Percentiles rank a stretch among this genome's conserved stretches.
These are phyloP conservation scores for Talaromyces atroroseus DNA, from an alignment of 2,329 filamentous ascomycete species.

Conservation along the genomic window DNA sequence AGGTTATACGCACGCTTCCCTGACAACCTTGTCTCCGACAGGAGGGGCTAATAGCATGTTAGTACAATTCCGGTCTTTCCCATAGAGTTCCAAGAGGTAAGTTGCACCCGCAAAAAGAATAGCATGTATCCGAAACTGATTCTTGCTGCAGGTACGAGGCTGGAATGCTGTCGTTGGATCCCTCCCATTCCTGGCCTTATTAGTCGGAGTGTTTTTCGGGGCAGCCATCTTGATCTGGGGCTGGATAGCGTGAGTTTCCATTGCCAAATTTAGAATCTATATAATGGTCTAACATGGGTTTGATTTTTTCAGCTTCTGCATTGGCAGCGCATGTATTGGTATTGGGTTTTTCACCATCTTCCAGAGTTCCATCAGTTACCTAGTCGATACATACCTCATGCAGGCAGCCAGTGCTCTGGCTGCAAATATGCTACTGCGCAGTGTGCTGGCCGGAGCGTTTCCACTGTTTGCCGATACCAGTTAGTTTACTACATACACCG, in stretches of 20 bases:
- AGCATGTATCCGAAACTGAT: too few relatives aligned
- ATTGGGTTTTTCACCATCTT: slow-evolving; percentile 6
- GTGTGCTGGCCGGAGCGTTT: not conserved
- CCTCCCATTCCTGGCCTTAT: slow-evolving; percentile 38
- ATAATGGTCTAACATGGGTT: too few relatives aligned
- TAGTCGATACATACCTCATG: slow-evolving; percentile 1
- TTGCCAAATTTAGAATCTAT: too few relatives aligned
- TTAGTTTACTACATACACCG: not conserved
- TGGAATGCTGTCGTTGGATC: slow-evolving; percentile 33
- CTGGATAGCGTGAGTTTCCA: slow-evolving; percentile 5
- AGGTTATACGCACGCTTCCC: slow-evolving; percentile 30
- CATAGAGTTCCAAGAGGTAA: slow-evolving; percentile 26
- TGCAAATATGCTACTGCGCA: slow-evolving; percentile 6
- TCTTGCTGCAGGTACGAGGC: slow-evolving; percentile 25
- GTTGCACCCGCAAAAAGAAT: slow-evolving; percentile 14
- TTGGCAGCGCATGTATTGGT: slow-evolving; percentile 1
- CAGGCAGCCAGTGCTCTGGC: slow-evolving; percentile 2
- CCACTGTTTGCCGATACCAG: slow-evolving; percentile 3
- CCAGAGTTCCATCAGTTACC: slow-evolving; percentile 1
- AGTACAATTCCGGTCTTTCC: not conserved
- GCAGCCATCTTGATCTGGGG: slow-evolving; percentile 36
- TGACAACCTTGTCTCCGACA: slow-evolving; percentile 27
- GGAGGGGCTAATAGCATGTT: not conserved
- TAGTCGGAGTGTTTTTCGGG: slow-evolving; percentile 37
- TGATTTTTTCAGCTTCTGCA: not conserved